A percentile compares a stretch with the other conserved stretches of the same genome.
These are phyloP conservation scores for Fusarium keratoplasticum DNA, from an alignment of 2,329 filamentous ascomycete genomes.

Conservation along the genomic window DNA sequence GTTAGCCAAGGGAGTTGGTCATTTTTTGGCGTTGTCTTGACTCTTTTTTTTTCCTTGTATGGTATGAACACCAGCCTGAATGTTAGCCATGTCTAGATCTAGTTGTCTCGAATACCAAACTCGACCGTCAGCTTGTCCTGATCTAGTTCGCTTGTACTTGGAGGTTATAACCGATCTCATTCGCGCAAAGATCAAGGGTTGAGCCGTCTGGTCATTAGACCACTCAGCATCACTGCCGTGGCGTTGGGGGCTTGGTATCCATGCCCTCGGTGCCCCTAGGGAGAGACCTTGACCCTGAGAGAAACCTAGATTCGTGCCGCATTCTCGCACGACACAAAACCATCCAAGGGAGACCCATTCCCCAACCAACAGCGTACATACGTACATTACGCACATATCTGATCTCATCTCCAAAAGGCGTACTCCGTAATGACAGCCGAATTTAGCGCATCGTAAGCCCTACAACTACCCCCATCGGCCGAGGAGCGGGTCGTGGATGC, in stretches of 20 bases:
- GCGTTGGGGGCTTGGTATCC: constrained; percentile 11
- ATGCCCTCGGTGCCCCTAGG: constrained; percentile 30
- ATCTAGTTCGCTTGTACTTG: background rate
- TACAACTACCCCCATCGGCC: background rate
- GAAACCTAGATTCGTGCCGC: constrained; percentile 22
- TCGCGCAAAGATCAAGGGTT: background rate
- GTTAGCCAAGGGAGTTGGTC: constrained; percentile 20
- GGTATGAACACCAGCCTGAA: background rate
- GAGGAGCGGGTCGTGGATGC: background rate
- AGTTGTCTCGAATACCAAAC: constrained; percentile 21
- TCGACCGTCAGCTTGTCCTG: background rate
- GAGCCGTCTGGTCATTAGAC: background rate
- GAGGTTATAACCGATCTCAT: background rate
- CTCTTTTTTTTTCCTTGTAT: constrained; percentile 18
- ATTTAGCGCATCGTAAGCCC: constrained; percentile 1
- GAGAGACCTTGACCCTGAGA: constrained; percentile 4
- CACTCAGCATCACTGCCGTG: constrained; percentile 8
- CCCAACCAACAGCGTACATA: background rate
- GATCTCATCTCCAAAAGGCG: background rate
- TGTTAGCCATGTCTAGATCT: constrained; percentile 14
- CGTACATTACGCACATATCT: background rate
- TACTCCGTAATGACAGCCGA: constrained; percentile 2
- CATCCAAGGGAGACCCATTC: constrained; percentile 19
- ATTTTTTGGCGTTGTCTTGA: constrained; percentile 20
- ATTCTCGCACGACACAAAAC: constrained; percentile 8